phyloP scores from a whole-genome alignment of 176 grass and related monocot species.

The Dendrocalamus sinicus region DNA sequence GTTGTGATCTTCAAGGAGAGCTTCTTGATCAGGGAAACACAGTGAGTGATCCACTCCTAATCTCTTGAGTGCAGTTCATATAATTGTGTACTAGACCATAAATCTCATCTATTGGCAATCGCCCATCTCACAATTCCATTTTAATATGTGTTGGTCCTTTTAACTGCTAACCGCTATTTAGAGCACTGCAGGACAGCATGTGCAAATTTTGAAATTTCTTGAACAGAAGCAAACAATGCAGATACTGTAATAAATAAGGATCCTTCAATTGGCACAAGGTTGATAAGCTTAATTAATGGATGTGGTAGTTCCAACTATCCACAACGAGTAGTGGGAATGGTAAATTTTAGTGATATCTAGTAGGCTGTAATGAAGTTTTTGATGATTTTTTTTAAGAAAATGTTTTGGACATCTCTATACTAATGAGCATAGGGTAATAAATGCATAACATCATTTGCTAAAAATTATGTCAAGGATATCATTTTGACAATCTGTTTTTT shows the following conservation, averaged over 20 bases:
- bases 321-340: neutral
- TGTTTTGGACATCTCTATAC: neutral
- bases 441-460: neutral
- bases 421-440: neutral
- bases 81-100: neutral
- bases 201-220: constrained; percentile 8
- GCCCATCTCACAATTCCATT: neutral
- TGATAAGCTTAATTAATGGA: neutral
- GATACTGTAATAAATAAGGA: neutral
- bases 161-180: neutral
- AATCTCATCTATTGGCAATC: neutral
- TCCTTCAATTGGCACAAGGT: constrained; percentile 15
- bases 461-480: neutral
- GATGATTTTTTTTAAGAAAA: neutral
- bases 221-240: neutral
- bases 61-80: constrained; percentile 30
- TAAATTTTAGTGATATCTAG: constrained; percentile 7
- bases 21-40: constrained; percentile 92
- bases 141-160: constrained; percentile 15
- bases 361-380: constrained; percentile 3
- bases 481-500: neutral
- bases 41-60: constrained; percentile 63
- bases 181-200: neutral
- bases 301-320: neutral
- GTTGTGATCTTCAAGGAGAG: constrained; percentile 93